Evolutionary conservation across 2,329 filamentous ascomycete species (phyloP).

Genomic region (Grosmannia serpens): DNA sequence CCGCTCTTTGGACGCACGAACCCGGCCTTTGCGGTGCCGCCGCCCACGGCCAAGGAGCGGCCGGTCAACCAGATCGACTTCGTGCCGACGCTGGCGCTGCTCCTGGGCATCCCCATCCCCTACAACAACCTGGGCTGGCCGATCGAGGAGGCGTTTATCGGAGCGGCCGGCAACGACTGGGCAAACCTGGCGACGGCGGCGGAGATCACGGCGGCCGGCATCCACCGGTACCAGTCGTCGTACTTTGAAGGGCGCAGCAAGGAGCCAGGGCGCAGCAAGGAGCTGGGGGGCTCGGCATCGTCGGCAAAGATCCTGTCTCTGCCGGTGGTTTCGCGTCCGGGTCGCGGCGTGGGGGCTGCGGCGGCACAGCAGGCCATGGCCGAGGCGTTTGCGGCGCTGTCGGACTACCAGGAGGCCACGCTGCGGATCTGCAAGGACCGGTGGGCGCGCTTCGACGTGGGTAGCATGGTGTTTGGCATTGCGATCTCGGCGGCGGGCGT

Average conservation of each 20-base stretch:
- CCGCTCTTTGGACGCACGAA: slow-evolving; percentile 70
- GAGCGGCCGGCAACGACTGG: slow-evolving; percentile 57
- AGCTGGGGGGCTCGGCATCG: slow-evolving; percentile 32
- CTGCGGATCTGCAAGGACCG: slow-evolving; percentile 68
- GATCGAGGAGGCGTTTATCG: slow-evolving; percentile 87
- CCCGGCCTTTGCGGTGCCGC: slow-evolving; percentile 42
- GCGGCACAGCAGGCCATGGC: slow-evolving; percentile 23
- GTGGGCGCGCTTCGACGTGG: slow-evolving; percentile 87
- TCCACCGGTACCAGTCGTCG: slow-evolving; percentile 75
- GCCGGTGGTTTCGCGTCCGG: slow-evolving; percentile 2
- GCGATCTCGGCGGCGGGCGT: slow-evolving; percentile 57
- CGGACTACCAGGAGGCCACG: slow-evolving; percentile 66
- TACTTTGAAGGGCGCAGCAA: slow-evolving; percentile 67
- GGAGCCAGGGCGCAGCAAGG: slow-evolving; percentile 46
- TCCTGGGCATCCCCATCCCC: slow-evolving; percentile 84
- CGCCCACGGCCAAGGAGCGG: slow-evolving; percentile 62
- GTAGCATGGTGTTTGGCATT: slow-evolving; percentile 75
- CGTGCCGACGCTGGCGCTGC: slow-evolving; percentile 78
- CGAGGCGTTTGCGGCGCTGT: slow-evolving; percentile 46
- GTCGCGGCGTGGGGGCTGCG: slow-evolving; percentile 34
- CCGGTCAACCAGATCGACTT: slow-evolving; percentile 83
- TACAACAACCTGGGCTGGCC: slow-evolving; percentile 92
- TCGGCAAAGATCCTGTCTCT: slow-evolving; percentile 6
- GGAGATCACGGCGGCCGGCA: slow-evolving; percentile 69
- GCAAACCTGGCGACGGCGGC: slow-evolving; percentile 67